phyloP scores from a whole-genome alignment of 2,329 filamentous ascomycete genomes.

The Ceratocystiopsis brevicomis region DNA sequence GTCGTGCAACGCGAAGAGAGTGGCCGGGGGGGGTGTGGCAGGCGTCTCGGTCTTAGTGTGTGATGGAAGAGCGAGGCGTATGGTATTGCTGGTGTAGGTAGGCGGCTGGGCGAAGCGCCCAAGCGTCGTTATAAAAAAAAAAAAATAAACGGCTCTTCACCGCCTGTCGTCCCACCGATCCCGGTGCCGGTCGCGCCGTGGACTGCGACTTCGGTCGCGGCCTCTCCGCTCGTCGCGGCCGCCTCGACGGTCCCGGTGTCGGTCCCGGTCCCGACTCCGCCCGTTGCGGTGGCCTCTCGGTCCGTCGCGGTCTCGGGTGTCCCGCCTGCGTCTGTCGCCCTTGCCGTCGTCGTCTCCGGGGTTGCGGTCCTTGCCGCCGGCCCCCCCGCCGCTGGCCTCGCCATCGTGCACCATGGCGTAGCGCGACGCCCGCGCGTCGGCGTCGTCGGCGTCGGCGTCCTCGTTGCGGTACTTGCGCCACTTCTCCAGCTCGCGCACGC shows the following conservation, averaged over 20 bases:
- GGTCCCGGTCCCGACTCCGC: background rate
- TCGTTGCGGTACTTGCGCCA: slow-evolving; percentile 73
- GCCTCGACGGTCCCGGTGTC: slow-evolving; percentile 4
- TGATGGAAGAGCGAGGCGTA: too few species aligned
- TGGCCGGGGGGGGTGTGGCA: too few species aligned
- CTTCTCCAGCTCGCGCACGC: slow-evolving; percentile 73
- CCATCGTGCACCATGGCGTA: slow-evolving; percentile 74
- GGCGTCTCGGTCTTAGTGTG: too few species aligned
- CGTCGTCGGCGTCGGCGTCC: slow-evolving; percentile 18
- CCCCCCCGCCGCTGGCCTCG: too few species aligned
- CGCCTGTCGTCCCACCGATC: too few species aligned
- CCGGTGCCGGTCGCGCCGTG: slow-evolving; percentile 12
- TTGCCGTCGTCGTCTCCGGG: background rate
- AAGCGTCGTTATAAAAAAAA: too few species aligned
- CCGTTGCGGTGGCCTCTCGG: background rate
- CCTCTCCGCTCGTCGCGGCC: slow-evolving; percentile 8
- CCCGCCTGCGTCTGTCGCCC: too few species aligned
- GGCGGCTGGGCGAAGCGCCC: too few species aligned
- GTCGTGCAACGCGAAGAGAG: too few species aligned
- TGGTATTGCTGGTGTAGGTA: too few species aligned
- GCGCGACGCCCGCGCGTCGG: slow-evolving; percentile 17
- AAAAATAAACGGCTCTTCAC: too few species aligned
- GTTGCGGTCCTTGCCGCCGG: too few species aligned
- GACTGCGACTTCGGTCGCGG: slow-evolving; percentile 4
- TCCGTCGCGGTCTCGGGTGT: background rate